Base-by-base conservation (phyloP, 352 stramenopile species). In the Blastocystis sp. region DNA sequence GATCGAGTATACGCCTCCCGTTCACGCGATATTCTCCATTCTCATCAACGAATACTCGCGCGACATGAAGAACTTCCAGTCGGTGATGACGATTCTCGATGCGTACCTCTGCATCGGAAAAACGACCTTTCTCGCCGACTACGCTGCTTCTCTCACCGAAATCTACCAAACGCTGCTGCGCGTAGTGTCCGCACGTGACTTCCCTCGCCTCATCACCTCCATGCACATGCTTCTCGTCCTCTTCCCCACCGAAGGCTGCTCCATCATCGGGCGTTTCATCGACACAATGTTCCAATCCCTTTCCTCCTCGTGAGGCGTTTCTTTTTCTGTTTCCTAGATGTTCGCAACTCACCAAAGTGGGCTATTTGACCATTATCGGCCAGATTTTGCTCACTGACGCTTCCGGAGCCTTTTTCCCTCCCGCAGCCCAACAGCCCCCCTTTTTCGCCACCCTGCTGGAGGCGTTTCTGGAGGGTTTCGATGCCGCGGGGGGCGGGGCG, bases 401-500 rank as follows among this genome's bases (percentile, higher is more conserved):
- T 59, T 59, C 3, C 32, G 51, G 7, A 32, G 3, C 3, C 32
- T 3, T 59, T 3, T 2, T 59, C 51, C n/a, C 32, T 54, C n/a
- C 32, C n/a, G 51, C 18, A 3, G 11, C 32, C 11, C 51, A 59
- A 14, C 18, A 59, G 7, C 18, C 38, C 32, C 42, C 34, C 29
- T 81, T 81, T 32, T 81, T 81, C 46, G 24, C 46, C 21, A 36
- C 44, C 48, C 18, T 81, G 44, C 24, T 81, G 1, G 61, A 40
- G 11, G 53, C 69, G 14, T 61, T 81, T 32, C 48, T 81, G 32
- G 44, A 40, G 16, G 63, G 69, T 61, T 81, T 81, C 42, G 69
- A 81, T 40, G 36, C 46, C 6, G 69, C 69, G 36, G 69, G 69
- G 63, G 69, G 69, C 8, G 69, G 69, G 1, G 69, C 69, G 24